Conservation (phyloP, 148 eudicot species). For the Spergularia bocconei region DNA sequence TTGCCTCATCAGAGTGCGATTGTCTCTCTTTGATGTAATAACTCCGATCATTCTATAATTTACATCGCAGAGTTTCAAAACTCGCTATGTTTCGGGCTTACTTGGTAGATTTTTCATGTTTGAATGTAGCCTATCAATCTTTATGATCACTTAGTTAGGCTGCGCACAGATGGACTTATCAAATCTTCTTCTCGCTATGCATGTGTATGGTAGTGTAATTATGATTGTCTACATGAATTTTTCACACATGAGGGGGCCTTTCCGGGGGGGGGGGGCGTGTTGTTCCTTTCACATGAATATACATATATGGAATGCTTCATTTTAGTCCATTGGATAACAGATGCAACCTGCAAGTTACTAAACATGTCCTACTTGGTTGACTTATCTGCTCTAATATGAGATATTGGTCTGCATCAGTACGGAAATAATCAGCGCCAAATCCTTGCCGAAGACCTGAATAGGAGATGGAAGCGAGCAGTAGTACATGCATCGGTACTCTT, state of each 20-base stretch:
- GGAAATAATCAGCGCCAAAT: slow-evolving; percentile 62
- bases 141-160: no score
- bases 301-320: not conserved
- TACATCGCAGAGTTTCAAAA: no score
- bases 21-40: no score
- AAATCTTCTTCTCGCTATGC: not conserved
- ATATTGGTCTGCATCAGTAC: slow-evolving; percentile 43
- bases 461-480: slow-evolving; percentile 78
- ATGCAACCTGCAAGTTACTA: not conserved
- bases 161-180: not conserved
- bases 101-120: no score
- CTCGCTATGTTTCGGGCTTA: no score
- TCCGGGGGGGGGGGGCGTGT: not conserved
- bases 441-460: slow-evolving; percentile 77
- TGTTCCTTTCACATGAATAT: not conserved
- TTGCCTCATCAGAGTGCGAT: no score
- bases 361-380: not conserved
- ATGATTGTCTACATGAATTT: not conserved
- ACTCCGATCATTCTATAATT: no score
- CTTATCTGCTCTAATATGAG: slow-evolving; percentile 15
- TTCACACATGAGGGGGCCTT: no score
- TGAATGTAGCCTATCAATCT: no score
- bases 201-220: no score
- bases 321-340: not conserved
- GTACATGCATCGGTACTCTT: slow-evolving; percentile 55